Evolutionary conservation across 2,329 filamentous ascomycete genomes (phyloP).

Genomic region (Penicillium aurantiogriseum): DNA sequence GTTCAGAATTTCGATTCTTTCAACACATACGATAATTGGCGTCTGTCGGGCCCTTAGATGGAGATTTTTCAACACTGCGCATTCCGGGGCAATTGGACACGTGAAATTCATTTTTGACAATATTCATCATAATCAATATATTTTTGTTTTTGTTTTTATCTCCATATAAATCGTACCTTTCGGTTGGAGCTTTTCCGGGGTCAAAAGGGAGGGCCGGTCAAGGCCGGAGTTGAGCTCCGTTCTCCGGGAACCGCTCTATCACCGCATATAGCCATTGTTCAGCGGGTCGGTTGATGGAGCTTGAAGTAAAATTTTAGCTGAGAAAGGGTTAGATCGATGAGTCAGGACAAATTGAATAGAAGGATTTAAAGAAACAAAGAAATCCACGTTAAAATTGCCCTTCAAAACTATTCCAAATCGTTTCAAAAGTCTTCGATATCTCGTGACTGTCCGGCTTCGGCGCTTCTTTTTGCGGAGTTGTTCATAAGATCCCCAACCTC

Average conservation of each 20-base stretch:
- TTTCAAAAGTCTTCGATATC: slow-evolving; percentile 1
- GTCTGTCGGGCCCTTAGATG: slow-evolving; percentile 17
- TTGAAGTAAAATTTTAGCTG: slow-evolving; percentile 8
- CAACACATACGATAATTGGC: slow-evolving; percentile 27
- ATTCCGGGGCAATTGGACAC: slow-evolving; percentile 3
- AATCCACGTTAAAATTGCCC: neutral
- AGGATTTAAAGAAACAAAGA: slow-evolving; percentile 4
- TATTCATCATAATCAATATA: slow-evolving; percentile 1
- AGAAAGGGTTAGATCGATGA: slow-evolving; percentile 11
- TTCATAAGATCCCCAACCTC: slow-evolving; percentile 10
- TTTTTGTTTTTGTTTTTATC: neutral
- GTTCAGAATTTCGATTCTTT: slow-evolving; percentile 18
- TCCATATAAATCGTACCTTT: slow-evolving; percentile 17
- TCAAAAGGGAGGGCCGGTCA: slow-evolving; percentile 16
- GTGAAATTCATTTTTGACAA: slow-evolving; percentile 1
- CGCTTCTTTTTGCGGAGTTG: slow-evolving; percentile 18
- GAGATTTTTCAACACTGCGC: slow-evolving; percentile 16
- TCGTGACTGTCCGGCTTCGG: slow-evolving; percentile 32
- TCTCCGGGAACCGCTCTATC: slow-evolving; percentile 19
- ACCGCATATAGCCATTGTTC: slow-evolving; percentile 5
- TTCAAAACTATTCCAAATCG: neutral
- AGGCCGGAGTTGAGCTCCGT: slow-evolving; percentile 25
- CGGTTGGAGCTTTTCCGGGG: slow-evolving; percentile 18
- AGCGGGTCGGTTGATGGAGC: slow-evolving; percentile 21
- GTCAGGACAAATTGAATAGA: slow-evolving; percentile 4